phyloP scores from a whole-genome alignment of 139 green algal genomes.

The Tetratostichococcus sp. region DNA sequence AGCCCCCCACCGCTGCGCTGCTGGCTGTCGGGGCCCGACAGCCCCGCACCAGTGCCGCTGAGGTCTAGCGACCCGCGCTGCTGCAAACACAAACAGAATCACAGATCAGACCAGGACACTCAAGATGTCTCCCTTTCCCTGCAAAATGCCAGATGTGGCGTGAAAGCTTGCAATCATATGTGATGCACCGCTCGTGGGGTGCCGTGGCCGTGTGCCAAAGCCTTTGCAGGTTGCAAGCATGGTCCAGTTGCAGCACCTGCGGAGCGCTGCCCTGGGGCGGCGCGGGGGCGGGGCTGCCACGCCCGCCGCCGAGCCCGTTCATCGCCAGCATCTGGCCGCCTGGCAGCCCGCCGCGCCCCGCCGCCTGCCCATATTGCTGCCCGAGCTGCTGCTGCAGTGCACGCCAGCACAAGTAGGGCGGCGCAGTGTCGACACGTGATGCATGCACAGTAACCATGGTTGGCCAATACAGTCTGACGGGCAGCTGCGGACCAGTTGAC shows the following conservation, averaged over 20 bases:
- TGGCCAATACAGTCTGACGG: no score
- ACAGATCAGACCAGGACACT: no score
- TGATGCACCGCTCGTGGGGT: no score
- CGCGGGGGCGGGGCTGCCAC: not conserved
- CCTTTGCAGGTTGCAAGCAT: no score
- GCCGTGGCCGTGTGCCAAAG: no score
- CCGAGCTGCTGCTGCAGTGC: slow-evolving; percentile 5
- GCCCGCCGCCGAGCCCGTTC: slow-evolving; percentile 2
- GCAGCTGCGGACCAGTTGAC: no score
- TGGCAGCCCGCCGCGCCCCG: slow-evolving; percentile 4
- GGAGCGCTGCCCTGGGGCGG: not conserved
- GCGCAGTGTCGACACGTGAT: no score
- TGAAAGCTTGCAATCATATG: no score
- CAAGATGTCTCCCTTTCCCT: no score
- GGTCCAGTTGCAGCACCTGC: slow-evolving; percentile 4
- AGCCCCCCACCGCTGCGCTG: slow-evolving; percentile 10
- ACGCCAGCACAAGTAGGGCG: no score
- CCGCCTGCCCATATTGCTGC: slow-evolving; percentile 10
- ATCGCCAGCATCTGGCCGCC: slow-evolving; percentile 1
- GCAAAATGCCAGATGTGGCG: no score
- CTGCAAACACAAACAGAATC: not conserved
- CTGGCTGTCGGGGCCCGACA: not conserved
- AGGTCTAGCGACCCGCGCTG: not conserved
- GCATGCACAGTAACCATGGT: no score
- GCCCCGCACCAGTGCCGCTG: not conserved